Evolutionary conservation across 2,329 filamentous ascomycete species (phyloP), one percentile per base, ranked within the genome.

Genomic region (Thermochaetoides dissita): DNA sequence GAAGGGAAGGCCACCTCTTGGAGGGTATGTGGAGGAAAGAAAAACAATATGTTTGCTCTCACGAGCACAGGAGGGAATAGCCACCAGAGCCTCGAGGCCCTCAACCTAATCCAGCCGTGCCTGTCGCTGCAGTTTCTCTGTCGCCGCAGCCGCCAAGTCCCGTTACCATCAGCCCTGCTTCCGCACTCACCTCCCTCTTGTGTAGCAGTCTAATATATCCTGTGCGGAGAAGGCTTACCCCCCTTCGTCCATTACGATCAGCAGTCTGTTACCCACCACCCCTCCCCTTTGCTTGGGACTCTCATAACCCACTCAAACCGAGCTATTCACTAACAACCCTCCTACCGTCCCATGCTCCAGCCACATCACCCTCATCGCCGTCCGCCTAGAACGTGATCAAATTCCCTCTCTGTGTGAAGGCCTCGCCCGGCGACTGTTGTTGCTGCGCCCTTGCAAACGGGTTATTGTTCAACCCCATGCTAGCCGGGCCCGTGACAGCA

Each of bases 321-420:
- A 24, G 4, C 29, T 17, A 38, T 12, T 30, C 31, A 12, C 17
- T 24, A 30, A 30, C 39, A 41, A n/a, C 24, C 37, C 12, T 36
- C 9, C n/a, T 34, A 37, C 30, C 36, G 10, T 32, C 17, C 17
- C 17, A 9, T 33, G 17, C 8, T 24, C 30, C 6, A 9, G 28
- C 30, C 9, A 11, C 12, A 40, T 10, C 38, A 6, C 5, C 4
- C 36, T 36, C 34, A 9, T 33, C 42, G 5, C 17, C 17, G 17
- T 24, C 17, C 5, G 17, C 17, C 57, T 69, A 80, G 51, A 80
- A 77, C 55, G 79, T 74, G 51, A 80, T 80, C 50, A 80, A 61
- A 55, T 80, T 74, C 10, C 55, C 57, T 47, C 59, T 57, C 37
- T 42, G 46, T 24, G 17, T 24, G 17, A 24, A 24, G 17, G 17